These are phyloP conservation scores for Termitomyces sp. DNA, from an alignment of 1,284 basidiomycete genomes.

Conservation along the genomic window DNA sequence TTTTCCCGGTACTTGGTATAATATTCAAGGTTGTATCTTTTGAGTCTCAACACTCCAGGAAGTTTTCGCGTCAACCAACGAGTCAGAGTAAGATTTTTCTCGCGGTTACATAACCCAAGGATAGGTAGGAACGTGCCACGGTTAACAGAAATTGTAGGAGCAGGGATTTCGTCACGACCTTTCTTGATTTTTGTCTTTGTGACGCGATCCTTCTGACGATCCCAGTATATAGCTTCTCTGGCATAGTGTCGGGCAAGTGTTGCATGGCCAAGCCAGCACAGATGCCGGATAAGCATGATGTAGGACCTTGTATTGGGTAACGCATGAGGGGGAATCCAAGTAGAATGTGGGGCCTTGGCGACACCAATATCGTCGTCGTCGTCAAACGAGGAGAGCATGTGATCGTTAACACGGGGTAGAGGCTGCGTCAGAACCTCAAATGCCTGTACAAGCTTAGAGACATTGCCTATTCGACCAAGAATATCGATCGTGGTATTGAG, in stretches of 20 bases:
- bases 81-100: slow-evolving; percentile 51
- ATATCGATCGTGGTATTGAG: slow-evolving; percentile 70
- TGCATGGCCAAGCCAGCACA: slow-evolving; percentile 43
- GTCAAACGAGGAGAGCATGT: slow-evolving; percentile 49
- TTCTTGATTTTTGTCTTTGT: slow-evolving; percentile 25
- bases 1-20: slow-evolving; percentile 26
- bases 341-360: slow-evolving; percentile 35
- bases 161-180: slow-evolving; percentile 28
- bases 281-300: slow-evolving; percentile 52
- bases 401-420: slow-evolving; percentile 43
- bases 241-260: slow-evolving; percentile 66
- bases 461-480: slow-evolving; percentile 51
- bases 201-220: slow-evolving; percentile 33
- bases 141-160: slow-evolving; percentile 51
- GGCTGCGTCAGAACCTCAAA: slow-evolving; percentile 75
- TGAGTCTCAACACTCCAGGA: slow-evolving; percentile 38
- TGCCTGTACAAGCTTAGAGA: slow-evolving; percentile 63
- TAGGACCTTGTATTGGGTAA: slow-evolving; percentile 69
- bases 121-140: slow-evolving; percentile 51
- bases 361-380: slow-evolving; percentile 65
- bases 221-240: slow-evolving; percentile 50
- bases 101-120: slow-evolving; percentile 50
- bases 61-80: slow-evolving; percentile 50
- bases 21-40: slow-evolving; percentile 41
- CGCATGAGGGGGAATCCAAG: slow-evolving; percentile 42